Evolutionary conservation across 371 early-diverging fungal species (phyloP).

Genomic region (Mortierella sp.): DNA sequence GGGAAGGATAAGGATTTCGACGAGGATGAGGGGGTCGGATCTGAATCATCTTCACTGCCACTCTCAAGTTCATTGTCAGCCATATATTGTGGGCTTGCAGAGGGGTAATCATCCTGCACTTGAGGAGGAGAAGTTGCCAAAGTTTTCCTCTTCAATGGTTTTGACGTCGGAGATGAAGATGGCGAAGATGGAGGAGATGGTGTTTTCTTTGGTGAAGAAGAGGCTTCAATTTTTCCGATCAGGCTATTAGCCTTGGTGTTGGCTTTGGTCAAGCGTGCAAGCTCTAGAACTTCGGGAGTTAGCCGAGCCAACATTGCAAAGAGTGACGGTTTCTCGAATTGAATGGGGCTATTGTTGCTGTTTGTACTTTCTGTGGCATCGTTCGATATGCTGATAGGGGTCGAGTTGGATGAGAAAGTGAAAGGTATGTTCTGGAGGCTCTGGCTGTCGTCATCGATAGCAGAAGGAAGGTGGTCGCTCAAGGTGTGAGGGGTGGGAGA

Average conservation of each 20-base stretch:
- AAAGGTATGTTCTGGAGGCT: neutral
- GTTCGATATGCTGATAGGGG: neutral
- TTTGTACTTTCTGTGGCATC: neutral
- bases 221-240: neutral
- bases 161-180: neutral
- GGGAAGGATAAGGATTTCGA: neutral
- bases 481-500: slow-evolving; percentile 18
- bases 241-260: slow-evolving; percentile 21
- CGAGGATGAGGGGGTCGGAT: neutral
- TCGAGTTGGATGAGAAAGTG: neutral
- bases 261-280: slow-evolving; percentile 17
- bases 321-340: neutral
- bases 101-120: neutral
- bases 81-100: slow-evolving; percentile 16
- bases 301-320: slow-evolving; percentile 6
- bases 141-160: neutral
- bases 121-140: neutral
- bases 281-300: slow-evolving; percentile 13
- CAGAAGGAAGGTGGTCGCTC: neutral
- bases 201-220: neutral
- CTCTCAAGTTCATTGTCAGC: slow-evolving; percentile 14
- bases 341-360: neutral
- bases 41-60: neutral
- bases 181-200: neutral
- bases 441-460: neutral